Conservation (phyloP, 306 rosid genomes). For the Sesbania bispinosa region DNA sequence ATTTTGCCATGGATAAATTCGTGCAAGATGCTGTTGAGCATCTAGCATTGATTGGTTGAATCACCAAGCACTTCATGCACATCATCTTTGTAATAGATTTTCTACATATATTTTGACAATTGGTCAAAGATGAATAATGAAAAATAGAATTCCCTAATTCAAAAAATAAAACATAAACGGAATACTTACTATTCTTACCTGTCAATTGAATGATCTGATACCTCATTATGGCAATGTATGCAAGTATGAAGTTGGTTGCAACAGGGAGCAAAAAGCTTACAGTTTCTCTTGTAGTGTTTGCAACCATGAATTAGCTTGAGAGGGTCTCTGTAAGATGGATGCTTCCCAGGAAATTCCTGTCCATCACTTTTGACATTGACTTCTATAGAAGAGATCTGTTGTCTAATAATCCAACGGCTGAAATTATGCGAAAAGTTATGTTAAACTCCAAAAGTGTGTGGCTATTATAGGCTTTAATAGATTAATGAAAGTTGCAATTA, state of each 20-base stretch:
- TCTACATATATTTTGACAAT: constrained; percentile 46
- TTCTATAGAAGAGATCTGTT: constrained; percentile 48
- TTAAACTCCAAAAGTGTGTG: constrained; percentile 23
- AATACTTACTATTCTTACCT: constrained; percentile 45
- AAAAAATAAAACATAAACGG: background rate
- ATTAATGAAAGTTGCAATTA: background rate
- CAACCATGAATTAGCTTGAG: constrained; percentile 60
- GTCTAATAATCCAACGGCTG: constrained; percentile 87
- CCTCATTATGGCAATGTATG: constrained; percentile 87
- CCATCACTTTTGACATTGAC: constrained; percentile 35
- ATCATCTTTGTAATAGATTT: constrained; percentile 80
- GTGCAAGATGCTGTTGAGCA: constrained; percentile 72
- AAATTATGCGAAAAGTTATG: constrained; percentile 26
- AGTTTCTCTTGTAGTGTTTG: constrained; percentile 89
- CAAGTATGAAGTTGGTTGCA: constrained; percentile 85
- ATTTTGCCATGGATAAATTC: constrained; percentile 78
- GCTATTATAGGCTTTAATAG: constrained; percentile 16
- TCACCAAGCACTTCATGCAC: constrained; percentile 90
- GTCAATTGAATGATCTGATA: constrained; percentile 61
- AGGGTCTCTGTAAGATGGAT: constrained; percentile 76
- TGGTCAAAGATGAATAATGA: constrained; percentile 12
- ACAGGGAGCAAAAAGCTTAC: constrained; percentile 80
- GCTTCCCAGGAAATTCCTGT: constrained; percentile 61
- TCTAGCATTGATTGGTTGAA: constrained; percentile 65
- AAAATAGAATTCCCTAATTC: background rate